Conservation (phyloP, 305 asterid genomes). For the Rubia peregrina region DNA sequence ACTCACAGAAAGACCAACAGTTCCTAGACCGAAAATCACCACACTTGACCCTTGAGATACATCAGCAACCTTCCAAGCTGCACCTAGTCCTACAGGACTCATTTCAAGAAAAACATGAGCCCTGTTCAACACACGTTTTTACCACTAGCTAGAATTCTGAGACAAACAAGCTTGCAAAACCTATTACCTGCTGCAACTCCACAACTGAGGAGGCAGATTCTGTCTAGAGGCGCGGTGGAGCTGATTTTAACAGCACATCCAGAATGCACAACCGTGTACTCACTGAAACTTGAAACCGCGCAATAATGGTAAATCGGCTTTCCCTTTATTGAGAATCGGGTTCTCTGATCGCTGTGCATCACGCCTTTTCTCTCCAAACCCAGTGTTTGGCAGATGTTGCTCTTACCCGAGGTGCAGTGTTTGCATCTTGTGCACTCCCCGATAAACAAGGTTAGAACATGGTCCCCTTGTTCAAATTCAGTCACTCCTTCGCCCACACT, state of each 20-base stretch:
- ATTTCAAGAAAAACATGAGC: neutral
- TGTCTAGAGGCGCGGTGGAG: constrained; percentile 72
- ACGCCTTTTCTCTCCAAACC: constrained; percentile 85
- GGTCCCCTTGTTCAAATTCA: constrained; percentile 75
- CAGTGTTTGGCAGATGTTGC: constrained; percentile 72
- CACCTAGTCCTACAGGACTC: constrained; percentile 65
- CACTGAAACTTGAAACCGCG: constrained; percentile 95
- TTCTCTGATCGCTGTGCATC: constrained; percentile 80
- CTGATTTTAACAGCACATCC: constrained; percentile 90
- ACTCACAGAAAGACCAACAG: constrained; percentile 94
- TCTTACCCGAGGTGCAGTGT: constrained; percentile 69
- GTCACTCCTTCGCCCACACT: constrained; percentile 84
- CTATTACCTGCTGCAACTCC: constrained; percentile 82
- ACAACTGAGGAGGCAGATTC: constrained; percentile 93
- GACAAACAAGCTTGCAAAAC: neutral
- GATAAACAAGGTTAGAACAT: constrained; percentile 69
- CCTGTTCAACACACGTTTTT: neutral
- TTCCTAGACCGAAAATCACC: constrained; percentile 89
- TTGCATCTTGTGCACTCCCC: constrained; percentile 90
- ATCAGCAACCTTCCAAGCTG: constrained; percentile 98
- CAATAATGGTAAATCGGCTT: constrained; percentile 77
- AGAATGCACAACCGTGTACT: constrained; percentile 81
- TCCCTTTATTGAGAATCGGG: constrained; percentile 71
- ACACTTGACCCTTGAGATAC: constrained; percentile 72
- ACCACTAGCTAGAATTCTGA: too few relatives aligned